A percentile compares a stretch with the other conserved stretches of the same genome.
These are phyloP conservation scores for Calamus simplicifolius DNA, from an alignment of 176 grass and related monocot genomes.

Conservation along the genomic window DNA sequence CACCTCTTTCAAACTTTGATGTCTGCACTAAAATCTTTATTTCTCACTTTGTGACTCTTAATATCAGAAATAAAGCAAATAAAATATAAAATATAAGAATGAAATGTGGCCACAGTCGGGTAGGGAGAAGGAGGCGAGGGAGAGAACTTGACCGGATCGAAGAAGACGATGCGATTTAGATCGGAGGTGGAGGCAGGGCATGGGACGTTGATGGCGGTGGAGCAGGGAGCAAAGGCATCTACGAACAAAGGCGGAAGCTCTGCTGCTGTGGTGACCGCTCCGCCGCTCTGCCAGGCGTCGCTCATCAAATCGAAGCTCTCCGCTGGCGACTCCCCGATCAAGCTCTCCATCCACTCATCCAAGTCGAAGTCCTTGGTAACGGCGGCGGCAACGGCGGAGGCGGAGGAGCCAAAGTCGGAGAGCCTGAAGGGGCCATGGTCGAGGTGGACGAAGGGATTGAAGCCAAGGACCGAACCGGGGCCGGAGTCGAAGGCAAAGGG, in stretches of 20 bases:
- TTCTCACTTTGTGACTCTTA: too few relatives aligned
- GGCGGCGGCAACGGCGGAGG: slow-evolving; percentile 18
- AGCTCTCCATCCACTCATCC: slow-evolving; percentile 97
- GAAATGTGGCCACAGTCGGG: slow-evolving; percentile 8
- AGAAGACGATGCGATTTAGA: slow-evolving; percentile 49
- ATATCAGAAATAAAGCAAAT: too few relatives aligned
- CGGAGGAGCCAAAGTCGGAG: slow-evolving; percentile 30
- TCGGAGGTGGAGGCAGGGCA: not conserved
- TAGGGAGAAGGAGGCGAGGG: not conserved
- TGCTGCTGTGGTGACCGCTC: too few relatives aligned
- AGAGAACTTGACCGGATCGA: slow-evolving; percentile 17
- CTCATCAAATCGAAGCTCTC: slow-evolving; percentile 7
- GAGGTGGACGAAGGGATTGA: not conserved
- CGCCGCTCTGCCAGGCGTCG: slow-evolving; percentile 5
- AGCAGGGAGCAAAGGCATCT: slow-evolving; percentile 34
- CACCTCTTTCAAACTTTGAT: too few relatives aligned
- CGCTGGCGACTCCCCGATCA: slow-evolving; percentile 49
- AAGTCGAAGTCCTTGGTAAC: slow-evolving; percentile 52
- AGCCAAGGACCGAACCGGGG: not conserved
- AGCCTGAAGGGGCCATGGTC: slow-evolving; percentile 17
- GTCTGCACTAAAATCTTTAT: too few relatives aligned
- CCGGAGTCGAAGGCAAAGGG: slow-evolving; percentile 7
- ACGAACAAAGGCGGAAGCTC: slow-evolving; percentile 34
- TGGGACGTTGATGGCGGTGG: slow-evolving; percentile 45
- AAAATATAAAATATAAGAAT: too few relatives aligned